Percentiles rank a stretch among this genome's conserved stretches.
phyloP scores from a whole-genome alignment of 495 filamentous ascomycete species.

The Massariosphaeria phaeospora region DNA sequence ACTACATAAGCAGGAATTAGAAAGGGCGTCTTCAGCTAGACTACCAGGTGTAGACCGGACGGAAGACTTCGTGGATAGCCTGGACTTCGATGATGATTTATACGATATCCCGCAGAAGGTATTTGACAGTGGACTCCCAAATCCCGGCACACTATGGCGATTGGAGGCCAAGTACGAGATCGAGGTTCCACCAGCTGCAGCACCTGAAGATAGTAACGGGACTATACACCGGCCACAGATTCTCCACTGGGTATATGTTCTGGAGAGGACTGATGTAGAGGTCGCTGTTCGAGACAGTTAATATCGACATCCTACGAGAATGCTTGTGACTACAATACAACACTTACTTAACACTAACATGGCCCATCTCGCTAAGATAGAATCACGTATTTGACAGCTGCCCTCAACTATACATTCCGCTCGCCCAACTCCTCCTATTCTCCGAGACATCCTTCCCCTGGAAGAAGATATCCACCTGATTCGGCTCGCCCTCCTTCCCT shows the following conservation, averaged over 20 bases:
- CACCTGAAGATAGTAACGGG: not conserved
- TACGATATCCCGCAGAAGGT: conserved; percentile 16
- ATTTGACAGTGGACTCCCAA: conserved; percentile 19
- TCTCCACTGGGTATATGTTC: conserved; percentile 33
- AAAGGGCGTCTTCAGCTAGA: not conserved
- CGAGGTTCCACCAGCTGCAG: conserved; percentile 10
- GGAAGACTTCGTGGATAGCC: conserved; percentile 1
- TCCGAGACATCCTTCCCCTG: conserved; percentile 24
- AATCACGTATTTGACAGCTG: no score
- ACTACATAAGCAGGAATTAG: not conserved
- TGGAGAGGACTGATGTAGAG: conserved; percentile 19
- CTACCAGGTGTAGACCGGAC: no score
- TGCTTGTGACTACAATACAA: no score
- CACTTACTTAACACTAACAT: no score
- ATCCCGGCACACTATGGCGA: conserved; percentile 24
- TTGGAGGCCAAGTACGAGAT: conserved; percentile 29
- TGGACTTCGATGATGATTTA: conserved; percentile 20
- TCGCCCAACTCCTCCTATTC: conserved; percentile 18
- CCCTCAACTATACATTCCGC: conserved; percentile 20
- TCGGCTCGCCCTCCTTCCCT: conserved; percentile 29
- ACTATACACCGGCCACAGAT: conserved; percentile 25
- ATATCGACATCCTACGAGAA: not conserved
- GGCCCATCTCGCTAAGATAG: no score
- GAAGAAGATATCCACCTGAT: conserved; percentile 27
- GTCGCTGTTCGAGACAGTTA: not conserved